Conservation (phyloP, 2,329 filamentous ascomycete species). For the Arthrobotrys conoides region DNA sequence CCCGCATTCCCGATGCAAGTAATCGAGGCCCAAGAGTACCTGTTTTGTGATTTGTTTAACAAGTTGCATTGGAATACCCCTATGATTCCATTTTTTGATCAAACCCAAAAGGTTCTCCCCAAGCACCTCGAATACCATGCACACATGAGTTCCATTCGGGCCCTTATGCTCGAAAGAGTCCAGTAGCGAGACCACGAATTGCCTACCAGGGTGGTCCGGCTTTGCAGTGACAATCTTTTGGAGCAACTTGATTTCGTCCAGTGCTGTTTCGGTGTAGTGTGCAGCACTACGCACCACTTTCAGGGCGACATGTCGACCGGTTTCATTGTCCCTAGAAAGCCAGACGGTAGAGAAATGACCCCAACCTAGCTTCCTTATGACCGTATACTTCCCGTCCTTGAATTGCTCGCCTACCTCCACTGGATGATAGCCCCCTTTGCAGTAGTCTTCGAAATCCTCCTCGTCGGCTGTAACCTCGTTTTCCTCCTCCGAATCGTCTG, state of each 20-base stretch:
- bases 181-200: conserved; percentile 90
- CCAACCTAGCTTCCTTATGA: conserved; percentile 92
- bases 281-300: conserved; percentile 98
- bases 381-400: conserved; percentile 97
- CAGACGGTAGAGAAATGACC: conserved; percentile 66
- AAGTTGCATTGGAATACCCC: conserved; percentile 92
- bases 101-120: conserved; percentile 86
- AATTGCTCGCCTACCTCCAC: conserved; percentile 95
- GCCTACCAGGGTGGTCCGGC: conserved; percentile 90
- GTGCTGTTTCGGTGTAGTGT: conserved; percentile 98
- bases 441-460: conserved; percentile 99
- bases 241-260: conserved; percentile 98
- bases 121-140: conserved; percentile 99
- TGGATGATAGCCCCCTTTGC: conserved; percentile 98
- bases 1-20: conserved; percentile 95
- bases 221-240: conserved; percentile 97
- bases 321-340: conserved; percentile 85
- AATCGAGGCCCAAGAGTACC: conserved; percentile 93
- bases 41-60: conserved; percentile 99
- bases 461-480: conserved; percentile 96
- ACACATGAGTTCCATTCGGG: conserved; percentile 94
- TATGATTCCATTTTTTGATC: conserved; percentile 86
- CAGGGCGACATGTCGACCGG: conserved; percentile 91
- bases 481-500: conserved; percentile 83
- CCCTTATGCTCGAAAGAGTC: conserved; percentile 99